Evolutionary conservation across 495 filamentous ascomycete species (phyloP), one percentile per base, ranked within the genome.

Genomic region (Amniculicola lignicola): DNA sequence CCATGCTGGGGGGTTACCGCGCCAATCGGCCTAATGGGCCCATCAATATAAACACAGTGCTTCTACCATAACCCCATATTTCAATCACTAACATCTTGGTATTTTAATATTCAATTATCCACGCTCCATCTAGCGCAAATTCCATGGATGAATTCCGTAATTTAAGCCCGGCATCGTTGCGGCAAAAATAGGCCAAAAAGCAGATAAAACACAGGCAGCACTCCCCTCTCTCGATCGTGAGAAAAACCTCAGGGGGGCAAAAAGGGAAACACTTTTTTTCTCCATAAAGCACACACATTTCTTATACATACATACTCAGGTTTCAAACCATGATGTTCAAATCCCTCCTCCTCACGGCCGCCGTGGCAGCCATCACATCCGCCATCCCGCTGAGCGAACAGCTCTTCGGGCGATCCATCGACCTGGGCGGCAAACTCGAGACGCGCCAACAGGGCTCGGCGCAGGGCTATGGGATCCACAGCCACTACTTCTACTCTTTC

Each of bases 401-500:
- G 50, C 50, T 54, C 38, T 54, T 54, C 39, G 50, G 50, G 50
- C 50, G 50, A 54, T 54, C 50, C 24, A 33, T 54, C 50, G 50
- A 54, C 50, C 37, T 54, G 38, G 50, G 50, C 50, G 44, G 50
- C 50, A 54, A 54, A 29, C 37, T 54, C 39, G 50, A 54, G 50
- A 54, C 38, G 39, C 50, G 50, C 50, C 50, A 54, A 44, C 37
- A 43, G 25, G 50, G 50, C 50, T 54, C 50, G 27, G 38, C 50
- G 50, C 50, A 54, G 50, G 50, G 50, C 50, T 54, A 54, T 39
- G 50, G 50, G 50, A n/a, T n/a, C 54, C 59, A 56, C 38, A 48
- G 46, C 37, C 51, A 56, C 31, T 67, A 57, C 56, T 64, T 49
- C 61, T 67, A 57, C 52, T 61, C 57, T 21, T 64, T 49, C 40